Conservation (phyloP, 2,329 filamentous ascomycete species). For the Penicillium sp. region DNA sequence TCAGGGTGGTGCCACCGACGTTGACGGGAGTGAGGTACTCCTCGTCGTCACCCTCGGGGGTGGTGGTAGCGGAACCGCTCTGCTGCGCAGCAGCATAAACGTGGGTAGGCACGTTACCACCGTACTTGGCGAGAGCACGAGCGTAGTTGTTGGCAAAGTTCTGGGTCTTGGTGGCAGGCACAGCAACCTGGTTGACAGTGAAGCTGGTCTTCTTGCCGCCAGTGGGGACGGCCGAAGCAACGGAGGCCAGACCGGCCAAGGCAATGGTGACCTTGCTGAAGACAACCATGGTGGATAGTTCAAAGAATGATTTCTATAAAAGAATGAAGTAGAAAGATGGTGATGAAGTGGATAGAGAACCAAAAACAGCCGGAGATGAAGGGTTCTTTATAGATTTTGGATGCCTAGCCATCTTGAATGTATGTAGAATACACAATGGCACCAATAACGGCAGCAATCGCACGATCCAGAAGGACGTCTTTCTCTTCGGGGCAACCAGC, state of each 20-base stretch:
- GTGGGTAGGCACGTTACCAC: conserved; percentile 27
- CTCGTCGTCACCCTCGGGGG: conserved; percentile 53
- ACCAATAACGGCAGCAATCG: conserved; percentile 2
- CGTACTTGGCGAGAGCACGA: conserved; percentile 31
- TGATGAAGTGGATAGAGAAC: conserved; percentile 5
- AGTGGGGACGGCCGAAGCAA: conserved; percentile 31
- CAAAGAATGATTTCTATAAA: conserved; percentile 14
- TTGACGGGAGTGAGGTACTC: conserved; percentile 64
- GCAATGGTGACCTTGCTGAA: conserved; percentile 32
- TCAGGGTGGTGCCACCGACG: conserved; percentile 63
- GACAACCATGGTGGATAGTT: conserved; percentile 33
- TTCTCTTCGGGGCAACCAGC: conserved; percentile 23
- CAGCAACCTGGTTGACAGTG: conserved; percentile 32
- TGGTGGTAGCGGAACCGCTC: conserved; percentile 40
- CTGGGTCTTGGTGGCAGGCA: conserved; percentile 18
- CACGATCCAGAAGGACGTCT: conserved; percentile 16
- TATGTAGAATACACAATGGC: not conserved
- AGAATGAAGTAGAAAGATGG: conserved; percentile 16
- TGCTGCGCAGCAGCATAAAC: conserved; percentile 32
- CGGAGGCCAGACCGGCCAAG: conserved; percentile 28
- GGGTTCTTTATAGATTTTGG: conserved; percentile 27
- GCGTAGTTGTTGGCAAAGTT: conserved; percentile 31
- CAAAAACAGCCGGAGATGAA: conserved; percentile 6
- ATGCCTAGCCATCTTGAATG: not conserved
- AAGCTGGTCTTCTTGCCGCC: conserved; percentile 28